Evolutionary conservation across 2,329 filamentous ascomycete species (phyloP), one percentile per base, ranked within the genome.

Genomic region (Trichoderma guizhouense): DNA sequence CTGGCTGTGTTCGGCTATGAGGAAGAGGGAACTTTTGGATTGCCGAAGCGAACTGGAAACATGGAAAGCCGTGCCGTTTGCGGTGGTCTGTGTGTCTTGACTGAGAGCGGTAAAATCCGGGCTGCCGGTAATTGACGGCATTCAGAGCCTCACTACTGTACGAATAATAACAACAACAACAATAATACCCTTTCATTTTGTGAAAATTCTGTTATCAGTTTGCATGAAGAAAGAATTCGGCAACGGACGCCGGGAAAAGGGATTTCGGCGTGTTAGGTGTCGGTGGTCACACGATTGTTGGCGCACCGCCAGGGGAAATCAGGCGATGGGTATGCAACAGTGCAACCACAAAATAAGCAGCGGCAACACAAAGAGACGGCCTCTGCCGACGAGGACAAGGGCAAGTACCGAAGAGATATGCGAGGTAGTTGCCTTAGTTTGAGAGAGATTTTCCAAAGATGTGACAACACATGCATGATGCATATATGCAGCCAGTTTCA

Each of bases 81-180:
- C 47, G 21, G 47, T 53, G 47, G 47, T 53, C 47, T 53, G 47
- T 53, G 47, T 51, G 43, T 21, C 18, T 43, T 43, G 39, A n/a
- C 15, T n/a, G 43, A n/a, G 43, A 21, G n/a, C 63, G 64, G 64
- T 12, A 34, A 57, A 39, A n/a, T 28, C 51, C 64, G 64, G 64
- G 47, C 15, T 28, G 47, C 21, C 64, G 57, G 67, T 36, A 69
- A 69, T 69, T 69, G 60, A 57, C 64, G 64, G 64, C 47, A 55
- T 55, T 67, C 30, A 39, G 47, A 24, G n/a, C n/a, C 1, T 24
- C 11, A 24, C 47, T 12, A 36, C 32, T 34, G 32, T 34, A 34
- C 1, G 34, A 15, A 15, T 15, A 36, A 15, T 3, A 51, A 51
- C 11, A 53, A 53, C 11, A 51, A 51, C 43, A 21, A 51, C 9